A percentile compares a stretch with the other conserved stretches of the same genome.
Evolutionary conservation across 2,329 filamentous ascomycete species (phyloP).

Genomic region (Xylaria polymorpha): DNA sequence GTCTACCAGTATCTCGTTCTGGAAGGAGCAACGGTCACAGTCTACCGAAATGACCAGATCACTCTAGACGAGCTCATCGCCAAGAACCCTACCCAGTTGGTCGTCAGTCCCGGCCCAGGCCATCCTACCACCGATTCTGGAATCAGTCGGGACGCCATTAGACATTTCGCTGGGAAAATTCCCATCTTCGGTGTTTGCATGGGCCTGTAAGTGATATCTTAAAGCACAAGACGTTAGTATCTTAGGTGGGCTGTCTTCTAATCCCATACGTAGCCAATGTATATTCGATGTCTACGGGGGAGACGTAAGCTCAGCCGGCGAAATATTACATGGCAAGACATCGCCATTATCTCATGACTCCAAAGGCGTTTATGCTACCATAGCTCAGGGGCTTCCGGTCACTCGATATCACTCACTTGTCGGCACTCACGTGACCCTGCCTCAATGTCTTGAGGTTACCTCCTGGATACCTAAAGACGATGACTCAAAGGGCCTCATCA

Average conservation of each 20-base stretch:
- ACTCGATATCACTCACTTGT: constrained; percentile 97
- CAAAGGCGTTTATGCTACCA: constrained; percentile 89
- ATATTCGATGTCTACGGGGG: constrained; percentile 96
- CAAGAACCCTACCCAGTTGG: constrained; percentile 89
- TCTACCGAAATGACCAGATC: constrained; percentile 93
- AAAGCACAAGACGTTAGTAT: not conserved
- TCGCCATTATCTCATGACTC: constrained; percentile 88
- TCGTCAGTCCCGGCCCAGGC: constrained; percentile 93
- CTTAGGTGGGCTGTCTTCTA: constrained; percentile 28
- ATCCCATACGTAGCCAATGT: constrained; percentile 73
- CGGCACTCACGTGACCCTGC: constrained; percentile 88
- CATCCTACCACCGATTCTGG: constrained; percentile 93
- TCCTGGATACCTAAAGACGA: constrained; percentile 87
- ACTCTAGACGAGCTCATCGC: constrained; percentile 84
- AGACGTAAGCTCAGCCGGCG: constrained; percentile 89
- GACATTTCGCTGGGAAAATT: constrained; percentile 92
- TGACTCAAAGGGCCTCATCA: constrained; percentile 86
- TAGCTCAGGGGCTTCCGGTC: constrained; percentile 84
- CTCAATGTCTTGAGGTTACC: constrained; percentile 85
- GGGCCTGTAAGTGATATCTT: constrained; percentile 77
- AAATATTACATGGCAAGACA: constrained; percentile 97
- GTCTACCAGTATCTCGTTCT: constrained; percentile 98
- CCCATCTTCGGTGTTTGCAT: constrained; percentile 98
- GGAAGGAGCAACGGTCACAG: constrained; percentile 91
- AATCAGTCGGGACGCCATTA: constrained; percentile 90